Evolutionary conservation across 2,329 filamentous ascomycete species (phyloP).

Genomic region (Talaromyces amestolkiae): DNA sequence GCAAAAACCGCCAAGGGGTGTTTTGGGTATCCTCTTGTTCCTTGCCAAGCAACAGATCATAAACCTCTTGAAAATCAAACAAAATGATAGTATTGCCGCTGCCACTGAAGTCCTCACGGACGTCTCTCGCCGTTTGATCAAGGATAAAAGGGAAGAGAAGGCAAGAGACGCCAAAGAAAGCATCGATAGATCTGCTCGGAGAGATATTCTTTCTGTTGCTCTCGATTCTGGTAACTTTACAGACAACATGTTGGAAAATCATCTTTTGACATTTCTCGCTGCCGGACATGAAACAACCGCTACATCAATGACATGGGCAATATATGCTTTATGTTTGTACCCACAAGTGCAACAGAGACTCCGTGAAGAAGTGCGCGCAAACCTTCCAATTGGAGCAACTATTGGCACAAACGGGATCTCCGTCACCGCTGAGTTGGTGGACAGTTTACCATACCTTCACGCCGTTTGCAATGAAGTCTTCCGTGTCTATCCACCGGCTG

Average conservation of each 20-base stretch:
- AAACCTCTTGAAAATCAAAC: not conserved
- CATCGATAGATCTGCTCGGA: not conserved
- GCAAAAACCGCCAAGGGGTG: slow-evolving; percentile 7
- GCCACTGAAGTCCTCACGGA: slow-evolving; percentile 7
- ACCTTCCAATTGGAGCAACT: slow-evolving; percentile 16
- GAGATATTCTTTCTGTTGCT: slow-evolving; percentile 78
- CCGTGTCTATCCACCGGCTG: slow-evolving; percentile 70
- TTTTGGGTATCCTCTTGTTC: not conserved
- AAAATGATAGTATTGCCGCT: slow-evolving; percentile 5
- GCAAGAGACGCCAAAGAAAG: not conserved
- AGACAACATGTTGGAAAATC: slow-evolving; percentile 78
- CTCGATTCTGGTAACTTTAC: slow-evolving; percentile 71
- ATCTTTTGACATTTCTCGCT: slow-evolving; percentile 85
- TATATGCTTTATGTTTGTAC: slow-evolving; percentile 26
- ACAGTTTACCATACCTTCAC: slow-evolving; percentile 73
- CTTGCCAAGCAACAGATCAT: not conserved
- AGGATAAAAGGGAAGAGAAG: slow-evolving; percentile 3
- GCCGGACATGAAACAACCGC: slow-evolving; percentile 48
- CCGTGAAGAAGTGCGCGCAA: slow-evolving; percentile 26
- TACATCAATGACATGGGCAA: slow-evolving; percentile 27
- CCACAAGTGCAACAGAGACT: slow-evolving; percentile 27
- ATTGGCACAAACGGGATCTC: not conserved
- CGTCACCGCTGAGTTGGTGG: slow-evolving; percentile 30
- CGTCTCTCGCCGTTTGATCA: slow-evolving; percentile 1
- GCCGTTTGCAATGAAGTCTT: slow-evolving; percentile 76